Percentiles rank a stretch among this genome's conserved stretches.
These are phyloP conservation scores for Porodaedalea pini DNA, from an alignment of 1,284 basidiomycete genomes.

Conservation along the genomic window DNA sequence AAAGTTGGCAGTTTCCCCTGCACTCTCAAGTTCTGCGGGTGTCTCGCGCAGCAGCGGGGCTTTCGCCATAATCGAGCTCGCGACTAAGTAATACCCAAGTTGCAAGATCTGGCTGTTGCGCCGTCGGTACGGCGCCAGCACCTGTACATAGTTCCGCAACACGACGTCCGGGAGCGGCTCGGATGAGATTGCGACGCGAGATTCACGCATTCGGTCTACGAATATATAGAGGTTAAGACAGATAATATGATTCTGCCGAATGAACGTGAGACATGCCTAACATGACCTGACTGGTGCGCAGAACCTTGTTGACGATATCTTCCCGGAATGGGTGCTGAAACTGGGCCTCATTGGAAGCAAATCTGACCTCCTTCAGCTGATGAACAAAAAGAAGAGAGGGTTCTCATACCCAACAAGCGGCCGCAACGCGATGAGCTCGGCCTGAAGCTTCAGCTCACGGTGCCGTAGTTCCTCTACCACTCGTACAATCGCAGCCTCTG, in stretches of 20 bases:
- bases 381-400: not conserved
- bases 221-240: not conserved
- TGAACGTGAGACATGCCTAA: constrained; percentile 19
- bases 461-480: constrained; percentile 31
- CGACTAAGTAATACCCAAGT: constrained; percentile 25
- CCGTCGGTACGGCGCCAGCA: constrained; percentile 28
- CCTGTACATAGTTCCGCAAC: constrained; percentile 25
- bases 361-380: constrained; percentile 23
- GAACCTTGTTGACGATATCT: constrained; percentile 23
- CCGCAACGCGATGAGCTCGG: constrained; percentile 29
- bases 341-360: constrained; percentile 27
- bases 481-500: constrained; percentile 26
- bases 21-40: constrained; percentile 22
- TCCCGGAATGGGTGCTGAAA: constrained; percentile 26
- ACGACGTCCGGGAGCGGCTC: constrained; percentile 26
- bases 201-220: constrained; percentile 27
- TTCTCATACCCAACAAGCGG: constrained; percentile 29
- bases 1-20: constrained; percentile 23
- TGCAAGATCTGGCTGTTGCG: constrained; percentile 26
- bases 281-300: constrained; percentile 28
- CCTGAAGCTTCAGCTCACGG: constrained; percentile 32
- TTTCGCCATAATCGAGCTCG: constrained; percentile 30
- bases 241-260: not conserved
- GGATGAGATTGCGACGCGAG: constrained; percentile 27
- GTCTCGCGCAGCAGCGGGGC: constrained; percentile 31